These are phyloP conservation scores for Mucor plumbeus DNA, from an alignment of 371 early-diverging fungal species.

Conservation along the genomic window DNA sequence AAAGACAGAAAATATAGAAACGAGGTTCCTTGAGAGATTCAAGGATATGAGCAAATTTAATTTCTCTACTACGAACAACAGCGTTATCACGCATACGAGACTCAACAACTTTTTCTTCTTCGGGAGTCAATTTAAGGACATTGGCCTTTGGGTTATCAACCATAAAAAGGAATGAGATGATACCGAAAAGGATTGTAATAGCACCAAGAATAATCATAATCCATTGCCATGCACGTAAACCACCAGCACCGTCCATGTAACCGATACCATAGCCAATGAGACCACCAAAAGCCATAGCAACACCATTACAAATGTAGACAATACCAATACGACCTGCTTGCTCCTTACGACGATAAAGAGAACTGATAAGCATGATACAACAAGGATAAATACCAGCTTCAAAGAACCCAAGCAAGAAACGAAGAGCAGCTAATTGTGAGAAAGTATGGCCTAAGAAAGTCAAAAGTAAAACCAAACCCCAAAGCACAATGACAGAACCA, in stretches of 20 bases:
- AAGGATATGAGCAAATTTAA: constrained; percentile 19
- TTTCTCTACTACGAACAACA: constrained; percentile 10
- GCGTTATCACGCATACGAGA: constrained; percentile 35
- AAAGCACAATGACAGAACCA: constrained; percentile 39
- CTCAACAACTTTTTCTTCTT: constrained; percentile 43
- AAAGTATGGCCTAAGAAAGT: constrained; percentile 36
- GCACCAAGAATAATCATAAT: constrained; percentile 47
- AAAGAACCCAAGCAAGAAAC: constrained; percentile 41
- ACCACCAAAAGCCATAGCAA: constrained; percentile 66
- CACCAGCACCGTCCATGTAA: constrained; percentile 46
- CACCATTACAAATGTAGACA: constrained; percentile 50
- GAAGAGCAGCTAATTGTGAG: constrained; percentile 41
- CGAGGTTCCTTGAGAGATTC: constrained; percentile 31
- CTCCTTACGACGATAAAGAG: constrained; percentile 44
- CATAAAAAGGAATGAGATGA: constrained; percentile 38
- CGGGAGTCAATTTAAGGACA: constrained; percentile 35
- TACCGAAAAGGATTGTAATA: constrained; percentile 31
- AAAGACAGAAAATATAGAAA: constrained; percentile 30
- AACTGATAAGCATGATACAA: constrained; percentile 39
- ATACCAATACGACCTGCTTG: constrained; percentile 45
- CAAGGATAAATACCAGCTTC: constrained; percentile 39
- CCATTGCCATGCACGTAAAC: constrained; percentile 64
- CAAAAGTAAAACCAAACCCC: constrained; percentile 41
- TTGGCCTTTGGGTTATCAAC: constrained; percentile 40
- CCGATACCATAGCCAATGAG: constrained; percentile 64